Evolutionary conservation across 108 stramenopile species (phyloP).

Genomic region (Nitzschia sp.): DNA sequence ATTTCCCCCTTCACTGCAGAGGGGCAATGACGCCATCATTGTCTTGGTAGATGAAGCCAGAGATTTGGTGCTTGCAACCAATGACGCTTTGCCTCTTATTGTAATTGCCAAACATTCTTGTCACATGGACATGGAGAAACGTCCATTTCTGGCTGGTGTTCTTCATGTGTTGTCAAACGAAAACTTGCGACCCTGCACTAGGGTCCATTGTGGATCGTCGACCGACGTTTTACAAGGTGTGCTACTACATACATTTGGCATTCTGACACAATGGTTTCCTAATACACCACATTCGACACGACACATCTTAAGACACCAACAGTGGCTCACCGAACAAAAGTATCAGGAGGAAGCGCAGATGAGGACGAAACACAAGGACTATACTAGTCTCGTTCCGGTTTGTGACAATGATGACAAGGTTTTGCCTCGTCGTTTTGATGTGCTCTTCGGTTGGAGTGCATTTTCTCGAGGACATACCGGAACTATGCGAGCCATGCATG

Average conservation of each 20-base stretch:
- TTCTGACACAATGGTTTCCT: constrained; percentile 8
- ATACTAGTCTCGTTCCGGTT: too few relatives aligned
- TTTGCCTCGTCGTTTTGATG: constrained; percentile 26
- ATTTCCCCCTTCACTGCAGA: too few relatives aligned
- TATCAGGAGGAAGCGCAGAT: background rate
- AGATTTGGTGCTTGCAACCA: too few relatives aligned
- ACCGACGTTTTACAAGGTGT: background rate
- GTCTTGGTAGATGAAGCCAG: too few relatives aligned
- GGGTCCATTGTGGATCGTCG: constrained; percentile 3
- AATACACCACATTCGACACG: background rate
- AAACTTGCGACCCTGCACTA: background rate
- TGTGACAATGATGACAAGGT: background rate
- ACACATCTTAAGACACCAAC: background rate
- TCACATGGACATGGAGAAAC: background rate
- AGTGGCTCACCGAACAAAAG: constrained; percentile 10
- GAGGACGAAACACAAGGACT: background rate
- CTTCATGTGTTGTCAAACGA: constrained; percentile 11
- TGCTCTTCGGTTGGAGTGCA: constrained; percentile 24
- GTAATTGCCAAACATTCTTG: too few relatives aligned
- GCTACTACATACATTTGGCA: constrained; percentile 34
- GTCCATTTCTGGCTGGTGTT: constrained; percentile 2
- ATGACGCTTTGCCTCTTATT: too few relatives aligned
- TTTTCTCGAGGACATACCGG: constrained; percentile 12
- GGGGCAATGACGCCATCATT: too few relatives aligned
- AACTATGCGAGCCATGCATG: constrained; percentile 11